Percentiles rank a stretch among this genome's conserved stretches.
phyloP scores from a whole-genome alignment of 257 asterid species.

The Apocynum venetum region DNA sequence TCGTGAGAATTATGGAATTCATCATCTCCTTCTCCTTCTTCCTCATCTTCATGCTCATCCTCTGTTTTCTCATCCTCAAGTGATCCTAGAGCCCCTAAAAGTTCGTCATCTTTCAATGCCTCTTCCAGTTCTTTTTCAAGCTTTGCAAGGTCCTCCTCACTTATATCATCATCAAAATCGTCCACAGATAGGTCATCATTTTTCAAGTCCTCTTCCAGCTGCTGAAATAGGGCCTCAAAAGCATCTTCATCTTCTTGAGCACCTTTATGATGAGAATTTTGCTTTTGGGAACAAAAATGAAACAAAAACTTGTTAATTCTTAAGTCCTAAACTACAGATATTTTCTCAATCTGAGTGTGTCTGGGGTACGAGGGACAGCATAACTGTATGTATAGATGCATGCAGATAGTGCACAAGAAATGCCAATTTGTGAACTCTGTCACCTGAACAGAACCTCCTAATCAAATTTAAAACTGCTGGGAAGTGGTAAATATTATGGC shows the following conservation, averaged over 20 bases:
- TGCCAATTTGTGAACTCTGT: not conserved
- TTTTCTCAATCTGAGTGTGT: not conserved
- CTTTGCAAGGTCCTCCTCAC: conserved; percentile 71
- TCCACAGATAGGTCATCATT: conserved; percentile 51
- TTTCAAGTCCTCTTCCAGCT: conserved; percentile 85
- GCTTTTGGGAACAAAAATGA: conserved; percentile 31
- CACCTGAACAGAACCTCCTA: not conserved
- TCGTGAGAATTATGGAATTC: conserved; percentile 16
- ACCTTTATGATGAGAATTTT: conserved; percentile 26
- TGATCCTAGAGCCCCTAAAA: conserved; percentile 48
- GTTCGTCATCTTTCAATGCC: conserved; percentile 79
- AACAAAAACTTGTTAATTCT: not conserved
- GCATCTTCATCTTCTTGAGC: conserved; percentile 72
- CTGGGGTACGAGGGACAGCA: not conserved
- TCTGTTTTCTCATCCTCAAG: conserved; percentile 22
- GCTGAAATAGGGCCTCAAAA: conserved; percentile 80
- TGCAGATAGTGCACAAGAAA: not conserved
- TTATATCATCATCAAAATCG: conserved; percentile 56
- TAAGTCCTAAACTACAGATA: not conserved
- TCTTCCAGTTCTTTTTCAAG: conserved; percentile 81
- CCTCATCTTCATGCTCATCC: conserved; percentile 34
- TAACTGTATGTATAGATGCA: not conserved
- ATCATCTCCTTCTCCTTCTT: conserved; percentile 25
- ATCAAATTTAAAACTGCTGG: not conserved
- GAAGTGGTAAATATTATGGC: not conserved